Evolutionary conservation across 2,329 filamentous ascomycete genomes (phyloP).

Genomic region (Ascochyta lentis): DNA sequence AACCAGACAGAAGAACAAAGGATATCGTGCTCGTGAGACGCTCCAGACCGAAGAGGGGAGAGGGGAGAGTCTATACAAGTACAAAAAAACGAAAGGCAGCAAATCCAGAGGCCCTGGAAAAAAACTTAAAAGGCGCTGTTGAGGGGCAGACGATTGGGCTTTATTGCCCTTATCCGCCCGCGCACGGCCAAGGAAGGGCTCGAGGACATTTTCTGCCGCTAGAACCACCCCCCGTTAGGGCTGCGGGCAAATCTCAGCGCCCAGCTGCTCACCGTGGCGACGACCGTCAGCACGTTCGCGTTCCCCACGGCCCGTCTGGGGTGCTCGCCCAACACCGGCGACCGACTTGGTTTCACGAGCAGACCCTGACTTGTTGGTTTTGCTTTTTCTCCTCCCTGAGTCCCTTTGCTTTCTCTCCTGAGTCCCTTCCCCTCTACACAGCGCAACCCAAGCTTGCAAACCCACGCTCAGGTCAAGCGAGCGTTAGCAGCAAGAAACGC

Average conservation of each 20-base stretch:
- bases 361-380: no score
- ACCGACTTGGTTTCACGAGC: not conserved
- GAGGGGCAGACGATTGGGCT: slow-evolving; percentile 9
- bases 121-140: not conserved
- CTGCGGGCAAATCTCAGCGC: not conserved
- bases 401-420: no score
- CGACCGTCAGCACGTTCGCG: slow-evolving; percentile 11
- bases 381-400: no score
- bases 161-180: slow-evolving; percentile 21
- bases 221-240: slow-evolving; percentile 1
- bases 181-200: slow-evolving; percentile 13
- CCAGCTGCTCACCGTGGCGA: slow-evolving; percentile 11
- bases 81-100: slow-evolving; percentile 26
- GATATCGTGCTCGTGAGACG: slow-evolving; percentile 35
- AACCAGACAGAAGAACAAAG: slow-evolving; percentile 14
- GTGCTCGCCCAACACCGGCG: slow-evolving; percentile 10
- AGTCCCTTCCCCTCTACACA: no score
- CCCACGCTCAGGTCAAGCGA: no score
- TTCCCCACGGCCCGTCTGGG: slow-evolving; percentile 4
- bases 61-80: slow-evolving; percentile 42
- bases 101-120: slow-evolving; percentile 15
- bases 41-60: slow-evolving; percentile 24
- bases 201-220: slow-evolving; percentile 8
- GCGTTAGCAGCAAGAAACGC: no score
- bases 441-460: no score